Evolutionary conservation across 2,329 filamentous ascomycete genomes (phyloP), one percentile per base, ranked within the genome.

Genomic region (Hypocreales sp.): DNA sequence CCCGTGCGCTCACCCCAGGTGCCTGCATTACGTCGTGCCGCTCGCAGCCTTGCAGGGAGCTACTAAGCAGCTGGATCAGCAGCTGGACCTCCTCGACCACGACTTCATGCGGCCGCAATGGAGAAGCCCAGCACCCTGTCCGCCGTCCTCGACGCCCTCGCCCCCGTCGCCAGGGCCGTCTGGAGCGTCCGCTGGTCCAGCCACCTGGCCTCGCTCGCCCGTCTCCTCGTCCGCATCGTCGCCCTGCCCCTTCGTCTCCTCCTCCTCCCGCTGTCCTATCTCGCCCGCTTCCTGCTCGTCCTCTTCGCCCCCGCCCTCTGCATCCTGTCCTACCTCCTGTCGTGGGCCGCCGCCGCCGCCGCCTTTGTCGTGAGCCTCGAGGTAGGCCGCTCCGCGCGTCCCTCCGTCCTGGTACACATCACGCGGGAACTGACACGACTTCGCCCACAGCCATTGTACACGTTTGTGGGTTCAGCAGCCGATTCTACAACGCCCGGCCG

Each of bases 371-470:
- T 36, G 6, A 44, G 45, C 19, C 40, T 60, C 16, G 41, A 58
- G 47, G 56, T 59, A 30, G 36, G 48, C 30, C 23, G 2, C 8
- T 8, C 9, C 11, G 15, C 16, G 17, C n/a, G 14, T 17, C 8
- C 14, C 13, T 10, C 12, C 15, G 12, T 28, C 15, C 5, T 15
- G 12, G 13, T 13, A 23, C 4, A 7, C 8, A 22, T n/a, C 21
- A 7, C 10, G 10, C 15, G 15, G 22, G 8, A 9, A 9, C 22
- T 7, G 22, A 23, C 8, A 4, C 8, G 12, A 6, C n/a, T 6
- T 13, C 5, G 3, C 4, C 11, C n/a, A 12, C 19, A 60, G 56
- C 53, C 56, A 4, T 29, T 61, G 4, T 61, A 60, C 27, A 55
- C 47, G 4, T 61, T 56, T 40, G 58, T n/a, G n/a, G n/a, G n/a